phyloP scores from a whole-genome alignment of 129 eudicot genomes.

The Artemisia tridentata region DNA sequence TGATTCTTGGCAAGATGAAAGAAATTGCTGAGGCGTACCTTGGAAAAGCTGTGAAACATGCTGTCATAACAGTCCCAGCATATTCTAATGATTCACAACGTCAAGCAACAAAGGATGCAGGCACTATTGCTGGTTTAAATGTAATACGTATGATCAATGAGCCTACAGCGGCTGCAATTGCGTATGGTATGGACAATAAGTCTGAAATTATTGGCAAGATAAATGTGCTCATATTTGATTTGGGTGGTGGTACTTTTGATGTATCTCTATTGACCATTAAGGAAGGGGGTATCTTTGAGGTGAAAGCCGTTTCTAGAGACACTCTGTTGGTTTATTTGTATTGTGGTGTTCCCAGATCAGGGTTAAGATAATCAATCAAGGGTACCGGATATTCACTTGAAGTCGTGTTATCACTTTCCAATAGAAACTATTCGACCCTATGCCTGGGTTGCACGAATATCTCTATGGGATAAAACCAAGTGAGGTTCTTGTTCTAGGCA shows the following conservation, averaged over 20 bases:
- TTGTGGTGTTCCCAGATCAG: too few relatives aligned
- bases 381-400: too few relatives aligned
- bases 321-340: too few relatives aligned
- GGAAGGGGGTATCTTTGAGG: slow-evolving; percentile 16
- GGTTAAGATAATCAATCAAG: too few relatives aligned
- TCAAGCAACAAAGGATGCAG: slow-evolving; percentile 33
- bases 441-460: too few relatives aligned
- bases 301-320: slow-evolving; percentile 29
- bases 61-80: slow-evolving; percentile 25
- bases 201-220: neutral
- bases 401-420: too few relatives aligned
- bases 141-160: slow-evolving; percentile 24
- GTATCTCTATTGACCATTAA: slow-evolving; percentile 14
- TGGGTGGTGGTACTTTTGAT: slow-evolving; percentile 36
- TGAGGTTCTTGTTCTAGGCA: too few relatives aligned
- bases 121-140: slow-evolving; percentile 24
- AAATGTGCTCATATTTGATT: slow-evolving; percentile 25
- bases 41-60: slow-evolving; percentile 23
- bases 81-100: slow-evolving; percentile 31
- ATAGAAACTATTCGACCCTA: too few relatives aligned
- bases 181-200: slow-evolving; percentile 27
- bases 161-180: slow-evolving; percentile 35
- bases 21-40: slow-evolving; percentile 25
- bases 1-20: slow-evolving; percentile 34
- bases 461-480: too few relatives aligned